These are phyloP conservation scores for Monilinia fructigena DNA, from an alignment of 2,329 filamentous ascomycete species.

Conservation along the genomic window DNA sequence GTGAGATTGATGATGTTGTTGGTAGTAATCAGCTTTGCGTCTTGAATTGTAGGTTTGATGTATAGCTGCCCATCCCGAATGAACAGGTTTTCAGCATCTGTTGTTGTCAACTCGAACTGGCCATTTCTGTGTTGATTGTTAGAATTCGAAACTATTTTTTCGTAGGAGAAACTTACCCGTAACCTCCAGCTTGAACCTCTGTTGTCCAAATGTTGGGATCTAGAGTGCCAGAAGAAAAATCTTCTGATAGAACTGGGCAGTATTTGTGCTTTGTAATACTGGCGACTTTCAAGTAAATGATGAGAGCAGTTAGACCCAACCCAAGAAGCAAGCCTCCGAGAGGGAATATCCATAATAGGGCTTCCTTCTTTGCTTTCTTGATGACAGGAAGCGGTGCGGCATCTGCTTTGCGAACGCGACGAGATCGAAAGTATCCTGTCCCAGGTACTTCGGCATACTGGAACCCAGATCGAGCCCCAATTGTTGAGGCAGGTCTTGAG, in stretches of 20 bases:
- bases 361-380: slow-evolving; percentile 70
- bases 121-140: slow-evolving; percentile 58
- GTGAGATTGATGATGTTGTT: slow-evolving; percentile 69
- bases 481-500: slow-evolving; percentile 26
- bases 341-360: slow-evolving; percentile 77
- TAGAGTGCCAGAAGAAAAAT: slow-evolving; percentile 28
- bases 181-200: slow-evolving; percentile 47
- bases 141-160: neutral
- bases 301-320: slow-evolving; percentile 62
- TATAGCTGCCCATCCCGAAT: slow-evolving; percentile 66
- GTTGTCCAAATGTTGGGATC: slow-evolving; percentile 48
- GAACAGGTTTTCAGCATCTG: slow-evolving; percentile 70
- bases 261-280: slow-evolving; percentile 72
- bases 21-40: slow-evolving; percentile 61
- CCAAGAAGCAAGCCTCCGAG: slow-evolving; percentile 67
- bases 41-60: slow-evolving; percentile 77
- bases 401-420: slow-evolving; percentile 67
- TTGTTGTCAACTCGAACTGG: slow-evolving; percentile 76
- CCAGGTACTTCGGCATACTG: slow-evolving; percentile 28
- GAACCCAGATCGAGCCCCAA: slow-evolving; percentile 27
- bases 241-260: slow-evolving; percentile 62
- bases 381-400: slow-evolving; percentile 72
- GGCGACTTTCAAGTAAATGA: slow-evolving; percentile 70
- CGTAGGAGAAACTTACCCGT: slow-evolving; percentile 53
- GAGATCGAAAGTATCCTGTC: slow-evolving; percentile 65